Conservation (phyloP, 225 moss, liverwort and hornwort genomes). For the Anthoceros angustus region DNA sequence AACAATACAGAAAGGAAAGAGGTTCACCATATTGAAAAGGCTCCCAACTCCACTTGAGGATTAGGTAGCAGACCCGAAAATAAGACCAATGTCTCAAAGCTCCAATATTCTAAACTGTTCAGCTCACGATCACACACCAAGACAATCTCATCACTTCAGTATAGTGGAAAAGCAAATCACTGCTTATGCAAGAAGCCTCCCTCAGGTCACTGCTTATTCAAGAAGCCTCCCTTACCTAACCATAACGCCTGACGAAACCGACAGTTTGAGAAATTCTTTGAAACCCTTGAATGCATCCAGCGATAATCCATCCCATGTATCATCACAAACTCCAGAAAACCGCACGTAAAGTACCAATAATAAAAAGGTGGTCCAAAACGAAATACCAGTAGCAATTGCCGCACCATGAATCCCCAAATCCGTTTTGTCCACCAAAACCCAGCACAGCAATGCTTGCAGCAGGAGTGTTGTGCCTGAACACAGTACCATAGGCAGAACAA, state of each 20-base stretch:
- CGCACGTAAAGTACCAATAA: conserved; percentile 8
- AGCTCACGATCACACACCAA: no score
- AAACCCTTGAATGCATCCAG: conserved; percentile 27
- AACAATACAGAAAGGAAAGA: neutral
- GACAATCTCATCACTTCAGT: neutral
- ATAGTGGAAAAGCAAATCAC: neutral
- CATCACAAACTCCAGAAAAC: conserved; percentile 16
- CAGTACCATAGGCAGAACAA: conserved; percentile 16
- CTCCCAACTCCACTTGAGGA: conserved; percentile 23
- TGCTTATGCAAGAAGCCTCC: neutral
- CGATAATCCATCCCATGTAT: conserved; percentile 19
- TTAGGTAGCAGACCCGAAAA: conserved; percentile 34
- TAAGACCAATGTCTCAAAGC: conserved; percentile 15
- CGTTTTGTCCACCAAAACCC: conserved; percentile 22
- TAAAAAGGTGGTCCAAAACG: neutral
- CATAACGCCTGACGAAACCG: conserved; percentile 33
- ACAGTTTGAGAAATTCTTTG: conserved; percentile 22
- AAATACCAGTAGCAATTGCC: conserved; percentile 5
- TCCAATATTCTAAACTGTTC: conserved; percentile 34
- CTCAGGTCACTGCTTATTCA: neutral
- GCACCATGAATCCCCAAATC: conserved; percentile 16
- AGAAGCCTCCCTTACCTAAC: conserved; percentile 16
- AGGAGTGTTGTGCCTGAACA: conserved; percentile 7
- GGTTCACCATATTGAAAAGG: conserved; percentile 31
- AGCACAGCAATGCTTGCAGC: conserved; percentile 21